phyloP scores from a whole-genome alignment of 768 basidiomycete species.

The Pisolithus orientalis region DNA sequence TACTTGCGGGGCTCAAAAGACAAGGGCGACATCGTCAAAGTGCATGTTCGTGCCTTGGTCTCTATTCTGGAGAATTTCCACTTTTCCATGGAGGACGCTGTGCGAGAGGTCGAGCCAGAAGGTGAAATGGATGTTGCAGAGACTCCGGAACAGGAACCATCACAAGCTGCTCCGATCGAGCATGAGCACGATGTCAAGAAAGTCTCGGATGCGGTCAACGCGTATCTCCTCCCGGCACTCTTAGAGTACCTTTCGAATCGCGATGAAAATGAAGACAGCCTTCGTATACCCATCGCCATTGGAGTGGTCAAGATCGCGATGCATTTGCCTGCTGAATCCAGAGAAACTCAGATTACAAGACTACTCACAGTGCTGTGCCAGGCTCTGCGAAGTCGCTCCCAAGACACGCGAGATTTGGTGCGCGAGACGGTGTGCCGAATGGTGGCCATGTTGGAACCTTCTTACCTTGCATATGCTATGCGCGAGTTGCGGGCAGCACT shows the following conservation, averaged over 20 bases:
- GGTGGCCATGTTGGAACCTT: slow-evolving; percentile 61
- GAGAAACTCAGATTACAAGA: slow-evolving; percentile 64
- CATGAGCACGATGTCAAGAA: slow-evolving; percentile 17
- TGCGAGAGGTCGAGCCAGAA: slow-evolving; percentile 25
- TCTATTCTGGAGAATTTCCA: slow-evolving; percentile 86
- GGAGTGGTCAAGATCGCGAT: slow-evolving; percentile 83
- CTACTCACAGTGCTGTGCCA: slow-evolving; percentile 84
- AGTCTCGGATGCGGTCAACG: slow-evolving; percentile 72
- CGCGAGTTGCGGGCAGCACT: slow-evolving; percentile 83
- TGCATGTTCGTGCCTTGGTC: slow-evolving; percentile 81
- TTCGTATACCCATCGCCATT: slow-evolving; percentile 82
- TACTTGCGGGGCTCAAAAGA: slow-evolving; percentile 65
- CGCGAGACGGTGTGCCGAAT: slow-evolving; percentile 82
- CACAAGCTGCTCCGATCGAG: background rate
- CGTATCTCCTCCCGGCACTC: slow-evolving; percentile 71
- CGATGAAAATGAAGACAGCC: slow-evolving; percentile 75
- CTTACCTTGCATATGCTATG: slow-evolving; percentile 66
- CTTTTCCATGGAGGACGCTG: slow-evolving; percentile 70
- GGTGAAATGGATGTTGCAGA: slow-evolving; percentile 27
- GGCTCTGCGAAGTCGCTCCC: slow-evolving; percentile 86
- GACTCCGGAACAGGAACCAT: slow-evolving; percentile 14
- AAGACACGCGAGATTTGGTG: slow-evolving; percentile 84
- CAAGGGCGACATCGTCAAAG: slow-evolving; percentile 68
- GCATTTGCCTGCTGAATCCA: slow-evolving; percentile 60
- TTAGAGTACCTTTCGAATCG: slow-evolving; percentile 78